Base-by-base conservation (phyloP, 2,329 filamentous ascomycete species). In the Xylaria arbuscula region DNA sequence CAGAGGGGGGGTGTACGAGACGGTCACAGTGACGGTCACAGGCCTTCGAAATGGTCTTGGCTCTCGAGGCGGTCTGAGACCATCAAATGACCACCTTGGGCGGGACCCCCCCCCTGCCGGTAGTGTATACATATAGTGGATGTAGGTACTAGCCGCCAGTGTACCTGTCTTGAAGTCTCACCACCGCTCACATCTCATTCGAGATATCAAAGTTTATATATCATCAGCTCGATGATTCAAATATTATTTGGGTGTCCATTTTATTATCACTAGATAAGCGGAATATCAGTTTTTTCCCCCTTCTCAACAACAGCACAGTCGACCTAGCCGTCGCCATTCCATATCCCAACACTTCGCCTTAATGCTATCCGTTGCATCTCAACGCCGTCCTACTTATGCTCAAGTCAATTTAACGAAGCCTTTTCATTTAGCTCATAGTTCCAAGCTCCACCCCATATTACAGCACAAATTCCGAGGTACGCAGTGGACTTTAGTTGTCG, bases 401-500 rank as follows among this genome's bases (percentile, higher is more conserved):
- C 1, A 32, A 60, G 24, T 53, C 19, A 54, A 45, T 28, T 32
- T 34, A 51, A 36, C 7, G 28, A 28, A 19, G 9, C 17, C 11
- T 32, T 32, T 3, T 24, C 28, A 28, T 28, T 34, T 13, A 19
- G 5, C 48, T 64, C 40, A 36, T 38, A 24, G 15, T 61, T 38
- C 54, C 17, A 22, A 45, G 6, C 47, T n/a, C 28, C 47, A 17
- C 32, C 6, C 9, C 36, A 4, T 64, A 45, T 22, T 5, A 17
- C n/a, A 15, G 19, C 32, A 51, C 15, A 28, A 63, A 42, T 28
- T 15, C 50, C 17, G n/a, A 15, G 36, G 11, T 38, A 19, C 48
- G 34, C 15, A 17, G 48, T 38, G 22, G 17, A 15, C 19, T 42
- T 70, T 77, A 79, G 74, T 81, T 79, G 53, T 89, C 87, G 19